These are phyloP conservation scores for Camelina neglecta DNA, from an alignment of 345 rosid genomes.

Conservation along the genomic window DNA sequence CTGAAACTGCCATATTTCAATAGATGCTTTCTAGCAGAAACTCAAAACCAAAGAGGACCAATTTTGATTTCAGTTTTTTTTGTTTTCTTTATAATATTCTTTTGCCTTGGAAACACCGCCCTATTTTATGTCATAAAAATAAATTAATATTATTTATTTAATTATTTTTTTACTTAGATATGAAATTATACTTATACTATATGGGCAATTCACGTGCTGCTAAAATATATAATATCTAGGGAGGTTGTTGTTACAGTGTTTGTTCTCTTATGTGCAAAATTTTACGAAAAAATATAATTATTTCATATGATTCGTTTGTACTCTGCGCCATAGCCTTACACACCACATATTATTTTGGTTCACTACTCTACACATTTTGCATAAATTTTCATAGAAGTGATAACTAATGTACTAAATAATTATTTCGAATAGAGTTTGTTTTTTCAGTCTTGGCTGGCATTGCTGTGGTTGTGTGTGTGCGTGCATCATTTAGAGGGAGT, in stretches of 20 bases:
- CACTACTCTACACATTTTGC: constrained; percentile 19
- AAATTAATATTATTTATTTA: constrained; percentile 1
- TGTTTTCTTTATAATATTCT: background rate
- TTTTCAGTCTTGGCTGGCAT: constrained; percentile 30
- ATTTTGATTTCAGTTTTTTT: constrained; percentile 14
- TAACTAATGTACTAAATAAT: background rate
- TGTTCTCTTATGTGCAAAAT: constrained; percentile 53
- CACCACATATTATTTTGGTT: constrained; percentile 23
- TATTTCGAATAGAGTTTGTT: background rate
- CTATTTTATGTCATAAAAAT: constrained; percentile 37
- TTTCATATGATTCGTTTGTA: constrained; percentile 31
- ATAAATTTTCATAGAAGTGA: constrained; percentile 7
- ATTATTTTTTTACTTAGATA: constrained; percentile 13
- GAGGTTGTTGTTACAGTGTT: constrained; percentile 57
- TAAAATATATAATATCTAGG: constrained; percentile 48
- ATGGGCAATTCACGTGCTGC: constrained; percentile 69
- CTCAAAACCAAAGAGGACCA: constrained; percentile 47
- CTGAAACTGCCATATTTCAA: constrained; percentile 48
- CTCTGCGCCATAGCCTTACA: constrained; percentile 13
- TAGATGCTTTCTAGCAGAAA: constrained; percentile 46
- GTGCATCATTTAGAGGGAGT: constrained; percentile 40
- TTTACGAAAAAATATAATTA: background rate
- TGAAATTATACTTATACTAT: constrained; percentile 31
- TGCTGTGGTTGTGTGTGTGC: constrained; percentile 36
- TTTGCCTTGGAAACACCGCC: constrained; percentile 69